Base-by-base conservation (phyloP, 306 rosid species). In the Prinsepia uniflora region DNA sequence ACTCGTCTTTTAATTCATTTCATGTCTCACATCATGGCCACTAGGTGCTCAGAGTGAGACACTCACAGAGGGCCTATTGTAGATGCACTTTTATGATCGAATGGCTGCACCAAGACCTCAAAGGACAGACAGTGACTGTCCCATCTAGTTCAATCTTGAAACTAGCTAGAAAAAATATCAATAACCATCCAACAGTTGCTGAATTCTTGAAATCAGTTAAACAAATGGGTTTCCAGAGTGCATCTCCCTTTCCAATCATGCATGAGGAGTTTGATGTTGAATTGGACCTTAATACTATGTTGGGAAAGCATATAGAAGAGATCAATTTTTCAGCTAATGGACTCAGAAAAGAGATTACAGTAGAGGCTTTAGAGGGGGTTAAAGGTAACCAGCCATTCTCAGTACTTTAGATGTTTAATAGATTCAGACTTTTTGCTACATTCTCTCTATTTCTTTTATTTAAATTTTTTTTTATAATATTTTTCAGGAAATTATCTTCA, bases 71-170 rank as follows among this genome's bases (percentile, higher is more conserved):
- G 66, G 57, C 66, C 39, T 43, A 45, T 46, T 74, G 78, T 67
- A 74, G 72, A 56, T 74, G 78, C 72, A 65, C 66, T 65, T 74
- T 56, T 50, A 65, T 59, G 36, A 55, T 74, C 34, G 7, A 55
- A 34, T 74, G 67, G 78, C 78, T 56, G 54, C 66, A 65, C 78
- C 58, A 58, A 65, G 67, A 74, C 45, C 71, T 65, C 49, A 48
- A 55, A 13, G 66, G 49, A 20, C 24, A 72, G 55, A 36, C 42
- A 6, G 14, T 44, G 72, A 65, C 72, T 24, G 57, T 74, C 40
- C 48, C 72, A 8, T 74, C 78, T 65, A 54, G 65, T 65, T 74
- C 78, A 66, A 30, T 74, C 58, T 65, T 44, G 78, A 74, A 74
- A 74, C 58, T 74, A 56, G 57, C 78, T 7, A 44, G 66, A 45